phyloP scores from a whole-genome alignment of 2,329 filamentous ascomycete genomes.

The Achaetomium macrosporum region DNA sequence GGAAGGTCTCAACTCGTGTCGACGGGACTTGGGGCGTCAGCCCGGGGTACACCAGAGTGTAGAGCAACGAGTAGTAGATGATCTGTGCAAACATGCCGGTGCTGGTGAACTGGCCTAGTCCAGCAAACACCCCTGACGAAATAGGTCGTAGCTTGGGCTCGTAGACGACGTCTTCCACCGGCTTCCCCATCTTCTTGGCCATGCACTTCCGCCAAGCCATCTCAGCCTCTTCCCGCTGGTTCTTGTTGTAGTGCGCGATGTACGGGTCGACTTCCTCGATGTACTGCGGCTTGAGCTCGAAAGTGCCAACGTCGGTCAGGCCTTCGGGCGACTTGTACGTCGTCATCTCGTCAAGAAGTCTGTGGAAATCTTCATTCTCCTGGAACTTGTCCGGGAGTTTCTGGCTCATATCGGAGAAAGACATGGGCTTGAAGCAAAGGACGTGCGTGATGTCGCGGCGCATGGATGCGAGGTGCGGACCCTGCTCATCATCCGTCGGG shows the following conservation, averaged over 20 bases:
- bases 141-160: constrained; percentile 80
- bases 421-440: constrained; percentile 91
- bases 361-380: constrained; percentile 82
- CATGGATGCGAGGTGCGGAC: constrained; percentile 64
- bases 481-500: constrained; percentile 58
- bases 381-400: constrained; percentile 85
- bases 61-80: constrained; percentile 81
- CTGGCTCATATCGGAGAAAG: constrained; percentile 83
- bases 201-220: constrained; percentile 80
- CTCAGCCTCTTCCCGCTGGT: constrained; percentile 93
- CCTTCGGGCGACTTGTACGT: constrained; percentile 87
- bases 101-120: constrained; percentile 71
- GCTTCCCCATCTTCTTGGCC: constrained; percentile 79
- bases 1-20: constrained; percentile 82
- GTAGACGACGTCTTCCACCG: constrained; percentile 77
- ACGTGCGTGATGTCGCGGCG: constrained; percentile 88
- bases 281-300: constrained; percentile 82
- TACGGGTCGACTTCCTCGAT: constrained; percentile 91
- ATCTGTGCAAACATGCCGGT: constrained; percentile 85
- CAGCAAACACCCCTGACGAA: constrained; percentile 67
- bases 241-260: constrained; percentile 92
- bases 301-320: constrained; percentile 85
- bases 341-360: constrained; percentile 79
- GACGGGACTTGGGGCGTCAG: constrained; percentile 69
- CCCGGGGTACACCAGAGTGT: constrained; percentile 63